Conservation (phyloP, 2,329 filamentous ascomycete genomes). For the Alternaria conjuncta region DNA sequence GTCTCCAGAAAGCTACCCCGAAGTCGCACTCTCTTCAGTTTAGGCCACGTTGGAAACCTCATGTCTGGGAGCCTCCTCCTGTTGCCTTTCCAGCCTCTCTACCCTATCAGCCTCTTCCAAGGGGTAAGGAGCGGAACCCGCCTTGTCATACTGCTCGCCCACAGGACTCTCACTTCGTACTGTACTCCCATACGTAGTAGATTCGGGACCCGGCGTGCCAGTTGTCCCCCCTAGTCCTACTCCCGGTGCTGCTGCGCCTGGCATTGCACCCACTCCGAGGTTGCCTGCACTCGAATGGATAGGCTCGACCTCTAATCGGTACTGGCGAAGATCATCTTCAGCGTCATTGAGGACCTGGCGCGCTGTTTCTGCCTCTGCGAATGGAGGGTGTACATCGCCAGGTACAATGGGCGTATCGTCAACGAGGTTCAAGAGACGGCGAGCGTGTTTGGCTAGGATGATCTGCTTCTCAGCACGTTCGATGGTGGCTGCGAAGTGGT, state of each 20-base stretch:
- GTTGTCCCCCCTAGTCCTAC: background rate
- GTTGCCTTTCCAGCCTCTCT: constrained; percentile 23
- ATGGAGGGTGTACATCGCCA: constrained; percentile 76
- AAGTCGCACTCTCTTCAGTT: background rate
- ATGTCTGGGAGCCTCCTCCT: constrained; percentile 8
- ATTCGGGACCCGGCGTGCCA: constrained; percentile 9
- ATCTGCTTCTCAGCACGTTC: constrained; percentile 97
- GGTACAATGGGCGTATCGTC: constrained; percentile 91
- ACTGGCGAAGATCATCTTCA: constrained; percentile 83
- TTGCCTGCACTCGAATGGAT: constrained; percentile 58
- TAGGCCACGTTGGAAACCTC: constrained; percentile 16
- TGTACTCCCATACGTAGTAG: constrained; percentile 8
- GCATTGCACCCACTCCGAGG: constrained; percentile 58
- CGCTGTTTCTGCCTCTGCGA: constrained; percentile 70
- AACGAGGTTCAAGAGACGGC: constrained; percentile 80
- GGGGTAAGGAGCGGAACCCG: constrained; percentile 36
- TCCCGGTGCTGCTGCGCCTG: constrained; percentile 23
- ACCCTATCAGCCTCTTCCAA: constrained; percentile 39
- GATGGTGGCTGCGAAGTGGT: constrained; percentile 88
- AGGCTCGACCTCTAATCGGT: constrained; percentile 66
- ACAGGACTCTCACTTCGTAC: constrained; percentile 29
- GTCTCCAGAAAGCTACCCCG: background rate
- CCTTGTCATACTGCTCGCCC: constrained; percentile 30
- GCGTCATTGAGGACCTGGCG: constrained; percentile 90
- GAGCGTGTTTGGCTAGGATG: constrained; percentile 88